Evolutionary conservation across 148 eudicot species (phyloP), one percentile per base, ranked within the genome.

Genomic region (Vaccinium darrowii): DNA sequence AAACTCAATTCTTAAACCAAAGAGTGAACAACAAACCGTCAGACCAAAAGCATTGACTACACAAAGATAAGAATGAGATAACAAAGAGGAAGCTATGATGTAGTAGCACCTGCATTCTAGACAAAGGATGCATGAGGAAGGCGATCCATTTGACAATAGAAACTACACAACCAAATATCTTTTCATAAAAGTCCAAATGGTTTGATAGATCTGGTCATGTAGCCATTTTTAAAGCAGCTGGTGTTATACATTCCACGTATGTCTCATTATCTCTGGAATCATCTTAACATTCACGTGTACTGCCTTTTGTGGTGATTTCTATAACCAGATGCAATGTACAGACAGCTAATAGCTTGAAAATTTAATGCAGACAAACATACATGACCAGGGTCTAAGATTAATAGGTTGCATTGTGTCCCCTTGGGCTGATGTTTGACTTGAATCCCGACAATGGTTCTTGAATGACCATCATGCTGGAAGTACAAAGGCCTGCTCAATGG

Each of bases 381-480:
- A 88, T 93, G 96, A 82, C 77, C 91, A 86, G 98, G 99, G 82
- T 97, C 99, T 78, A 97, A 85, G 78, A 97, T 90, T 84, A 97
- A 87, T 78, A 97, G 88, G 81, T 91, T 95, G 88, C 87, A 94
- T 27, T 90, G 89, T 60, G 18, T 58, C 71, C 99, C 96, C 62
- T 89, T 91, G 39, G 83, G 88, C 84, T 89, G 91, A 80, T 75
- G 88, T 88, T 87, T 93, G 81, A 85, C 88, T 88, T 97, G 98
- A 88, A 97, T 91, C 56, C 99, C 99, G 54, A 95, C 90, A 65
- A 97, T 95, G 81, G 99, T 97, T 89, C 99, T 92, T 86, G 99
- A 97, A 85, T 97, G 99, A 60, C 99, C 99, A 60, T 95, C 88
- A 86, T 97, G 98, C 86, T 97, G 99, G 89, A 97, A 95, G 87